Base-by-base conservation (phyloP, 177 flowering plant genomes). In the Vitis hybrid region DNA sequence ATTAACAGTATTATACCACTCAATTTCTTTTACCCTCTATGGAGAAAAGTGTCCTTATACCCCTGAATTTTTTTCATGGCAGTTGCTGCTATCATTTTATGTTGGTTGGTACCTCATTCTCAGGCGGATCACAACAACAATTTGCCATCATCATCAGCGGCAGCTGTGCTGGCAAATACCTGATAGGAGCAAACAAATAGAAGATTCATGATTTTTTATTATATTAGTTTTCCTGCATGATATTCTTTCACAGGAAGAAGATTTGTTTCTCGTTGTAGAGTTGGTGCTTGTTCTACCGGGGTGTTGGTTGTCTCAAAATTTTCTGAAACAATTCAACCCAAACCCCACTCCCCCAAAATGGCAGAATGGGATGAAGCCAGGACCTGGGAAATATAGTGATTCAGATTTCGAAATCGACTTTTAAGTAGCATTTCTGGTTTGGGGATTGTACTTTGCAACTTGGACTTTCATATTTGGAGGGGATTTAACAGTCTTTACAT, bases 221-320 rank as follows among this genome's bases (percentile, higher is more conserved):
- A 70, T 65, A 59, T 60, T 56, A 44, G 19, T 64, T 59, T 70
- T 47, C 17, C 54, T 52, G 74, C 74, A 13, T 66, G 65, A 72
- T 69, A 72, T 68, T 70, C 79, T 73, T 79, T 67, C 11, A 33
- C 60, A 61, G 53, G 63, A 44, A 47, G 2, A 51, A 51, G 63
- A 66, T 56, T 73, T 52, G 33, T 52, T 33, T 70, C 72, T 77
- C 38, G 63, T 66, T 70, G 71, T 73, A 77, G 77, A 73, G 71
- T 53, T 57, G 61, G 71, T 55, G 59, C 60, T 56, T 67, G 67
- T 31, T 51, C 38, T 60, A 10, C 14, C 11, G 53, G 53, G 22
- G 49, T 17, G 9, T 47, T 55, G 11, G 3, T 54, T 63, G 24
- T 2, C 49, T 58, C 51, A 13, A n/a, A 54, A 55, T 60, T 44